Evolutionary conservation across 306 rosid genomes (phyloP).

Genomic region (Cyclanthera cordifolia): DNA sequence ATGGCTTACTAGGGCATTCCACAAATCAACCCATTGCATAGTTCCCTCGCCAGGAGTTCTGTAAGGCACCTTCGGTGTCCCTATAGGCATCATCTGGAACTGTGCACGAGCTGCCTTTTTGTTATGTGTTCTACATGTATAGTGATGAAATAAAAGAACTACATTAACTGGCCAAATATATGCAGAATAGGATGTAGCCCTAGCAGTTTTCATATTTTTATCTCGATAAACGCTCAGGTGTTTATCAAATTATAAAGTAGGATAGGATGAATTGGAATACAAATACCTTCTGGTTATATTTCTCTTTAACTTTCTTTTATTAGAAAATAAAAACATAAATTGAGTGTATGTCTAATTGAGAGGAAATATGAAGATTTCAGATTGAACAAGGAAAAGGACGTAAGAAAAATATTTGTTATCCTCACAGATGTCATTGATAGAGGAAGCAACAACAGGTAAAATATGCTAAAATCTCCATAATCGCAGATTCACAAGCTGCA

Average conservation of each 20-base stretch:
- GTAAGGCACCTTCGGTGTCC: slow-evolving; percentile 83
- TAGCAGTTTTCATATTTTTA: too few species aligned
- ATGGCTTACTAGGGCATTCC: slow-evolving; percentile 90
- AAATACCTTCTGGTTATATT: neutral
- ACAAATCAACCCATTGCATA: slow-evolving; percentile 95
- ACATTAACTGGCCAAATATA: neutral
- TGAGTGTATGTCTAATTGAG: neutral
- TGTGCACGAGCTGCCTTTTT: slow-evolving; percentile 44
- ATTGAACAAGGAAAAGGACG: neutral
- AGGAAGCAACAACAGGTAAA: neutral
- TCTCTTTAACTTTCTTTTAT: neutral
- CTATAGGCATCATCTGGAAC: slow-evolving; percentile 82
- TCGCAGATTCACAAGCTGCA: neutral
- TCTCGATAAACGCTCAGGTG: too few species aligned
- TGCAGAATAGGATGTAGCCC: neutral
- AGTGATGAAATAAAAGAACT: neutral
- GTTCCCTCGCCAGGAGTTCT: slow-evolving; percentile 78
- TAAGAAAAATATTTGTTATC: neutral
- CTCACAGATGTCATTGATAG: neutral
- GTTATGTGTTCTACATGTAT: slow-evolving; percentile 36
- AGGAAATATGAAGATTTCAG: neutral
- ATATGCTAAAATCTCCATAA: neutral
- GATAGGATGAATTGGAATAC: neutral
- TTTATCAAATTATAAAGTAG: neutral
- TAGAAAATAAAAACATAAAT: neutral